Base-by-base conservation (phyloP, 805 yeast genomes). In the Spathaspora girioi region DNA sequence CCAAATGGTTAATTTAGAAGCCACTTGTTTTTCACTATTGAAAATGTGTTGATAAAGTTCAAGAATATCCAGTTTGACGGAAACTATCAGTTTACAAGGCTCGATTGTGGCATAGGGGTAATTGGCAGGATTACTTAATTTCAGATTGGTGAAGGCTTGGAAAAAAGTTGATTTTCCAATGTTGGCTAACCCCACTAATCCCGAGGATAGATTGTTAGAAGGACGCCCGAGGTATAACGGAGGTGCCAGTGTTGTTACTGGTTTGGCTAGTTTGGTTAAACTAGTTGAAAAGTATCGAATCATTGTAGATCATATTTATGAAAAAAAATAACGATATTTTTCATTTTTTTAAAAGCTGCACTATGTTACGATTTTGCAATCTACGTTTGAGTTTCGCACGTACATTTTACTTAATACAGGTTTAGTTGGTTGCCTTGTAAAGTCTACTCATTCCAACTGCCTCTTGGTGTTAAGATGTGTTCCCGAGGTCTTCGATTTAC, bases 61-160 rank as follows among this genome's bases (percentile, higher is more conserved):
- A 19, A 85, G 70, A 52, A 78, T 74, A 18, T 66, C 61, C 11
- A 82, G 77, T 52, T 78, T 86, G 46, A 79, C 86, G 8, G 76
- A 60, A 5, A 80, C 80, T 47, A 77, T 68, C 32, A 86, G 83
- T 63, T 84, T 86, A 59, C 81, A 88, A 0, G 90, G 89, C 50
- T 84, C 88, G 50, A 85, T 86, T 8, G 91, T 85, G 9, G 91
- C 91, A 68, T 84, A 85, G 7, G 91, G 90, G 64, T 84, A 74
- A 60, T 74, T 74, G 38, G 77, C 79, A 59, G 54, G 87, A 72
- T 71, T 85, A 65, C 68, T 90, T 78, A 64, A 77, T 7, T 73
- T 74, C 35, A 84, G 80, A 54, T 71, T 76, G 32, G 90, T 83
- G 51, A 85, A 78, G 18, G 88, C 76, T 59, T 75, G 79, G 60